Evolutionary conservation across 345 rosid genomes (phyloP).

Genomic region (Eucalyptus fibrosa): DNA sequence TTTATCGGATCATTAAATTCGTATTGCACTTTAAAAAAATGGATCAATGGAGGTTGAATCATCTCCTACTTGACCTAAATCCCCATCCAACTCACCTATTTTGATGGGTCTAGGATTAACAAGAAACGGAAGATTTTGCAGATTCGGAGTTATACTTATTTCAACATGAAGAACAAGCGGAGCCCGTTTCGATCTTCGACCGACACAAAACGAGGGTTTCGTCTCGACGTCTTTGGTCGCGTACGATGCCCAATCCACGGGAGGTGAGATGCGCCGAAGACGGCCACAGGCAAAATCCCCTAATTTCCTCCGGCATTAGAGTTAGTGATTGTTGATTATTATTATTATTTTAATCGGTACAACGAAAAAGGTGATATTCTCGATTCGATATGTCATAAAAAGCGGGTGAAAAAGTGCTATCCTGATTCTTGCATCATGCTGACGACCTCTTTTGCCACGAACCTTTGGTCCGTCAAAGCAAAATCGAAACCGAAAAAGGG

Average conservation of each 20-base stretch:
- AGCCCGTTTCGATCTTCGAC: background rate
- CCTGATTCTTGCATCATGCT: background rate
- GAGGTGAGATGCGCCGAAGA: background rate
- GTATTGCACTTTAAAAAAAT: background rate
- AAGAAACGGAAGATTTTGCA: background rate
- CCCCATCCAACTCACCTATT: background rate
- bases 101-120: background rate
- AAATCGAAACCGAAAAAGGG: background rate
- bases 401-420: background rate
- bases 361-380: background rate
- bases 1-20: fast-evolving
- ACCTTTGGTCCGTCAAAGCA: background rate
- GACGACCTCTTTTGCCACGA: background rate
- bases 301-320: background rate
- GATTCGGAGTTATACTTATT: background rate
- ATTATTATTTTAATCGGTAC: background rate
- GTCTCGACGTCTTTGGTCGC: background rate
- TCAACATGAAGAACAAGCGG: background rate
- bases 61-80: no score
- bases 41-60: background rate
- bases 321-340: background rate
- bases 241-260: background rate
- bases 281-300: background rate
- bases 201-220: background rate
- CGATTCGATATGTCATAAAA: background rate